Conservation (phyloP, 2,329 filamentous ascomycete species). For the Saccharata proteae region DNA sequence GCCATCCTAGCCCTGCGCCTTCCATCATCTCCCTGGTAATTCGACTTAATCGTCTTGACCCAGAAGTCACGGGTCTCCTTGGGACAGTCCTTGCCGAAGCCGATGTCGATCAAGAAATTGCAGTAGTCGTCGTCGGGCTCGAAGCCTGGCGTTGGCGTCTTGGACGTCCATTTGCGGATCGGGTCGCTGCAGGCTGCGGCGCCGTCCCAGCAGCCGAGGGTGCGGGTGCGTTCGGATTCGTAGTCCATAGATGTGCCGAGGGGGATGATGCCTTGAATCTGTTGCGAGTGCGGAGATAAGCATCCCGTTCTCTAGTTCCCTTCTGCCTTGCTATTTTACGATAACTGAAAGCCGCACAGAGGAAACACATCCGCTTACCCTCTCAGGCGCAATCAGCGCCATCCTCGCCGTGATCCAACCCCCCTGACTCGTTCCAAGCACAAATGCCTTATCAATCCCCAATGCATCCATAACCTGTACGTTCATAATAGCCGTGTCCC, state of each 20-base stretch:
- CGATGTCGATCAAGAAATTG: constrained; percentile 34
- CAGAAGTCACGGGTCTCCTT: constrained; percentile 30
- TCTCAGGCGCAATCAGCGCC: constrained; percentile 39
- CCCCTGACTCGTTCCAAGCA: constrained; percentile 41
- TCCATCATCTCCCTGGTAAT: constrained; percentile 39
- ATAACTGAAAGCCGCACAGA: neutral
- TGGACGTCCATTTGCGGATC: constrained; percentile 30
- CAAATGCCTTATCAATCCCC: constrained; percentile 32
- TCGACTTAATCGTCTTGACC: constrained; percentile 30
- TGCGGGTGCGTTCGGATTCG: constrained; percentile 32
- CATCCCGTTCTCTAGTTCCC: neutral
- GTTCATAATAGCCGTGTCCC: constrained; percentile 40
- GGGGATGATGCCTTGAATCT: constrained; percentile 40
- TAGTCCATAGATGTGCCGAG: constrained; percentile 41
- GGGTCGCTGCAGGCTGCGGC: constrained; percentile 19
- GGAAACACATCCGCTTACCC: constrained; percentile 19
- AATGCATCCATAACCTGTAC: constrained; percentile 29
- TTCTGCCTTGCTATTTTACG: neutral
- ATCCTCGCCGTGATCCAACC: constrained; percentile 41
- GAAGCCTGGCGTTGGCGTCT: constrained; percentile 29
- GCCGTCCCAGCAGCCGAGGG: constrained; percentile 38
- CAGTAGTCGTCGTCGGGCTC: constrained; percentile 29
- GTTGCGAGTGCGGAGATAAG: neutral
- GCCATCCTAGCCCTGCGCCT: constrained; percentile 36
- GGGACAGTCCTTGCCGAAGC: constrained; percentile 32